phyloP scores from a whole-genome alignment of 192 early-diverging fungal genomes.

The Mortierella alpina region DNA sequence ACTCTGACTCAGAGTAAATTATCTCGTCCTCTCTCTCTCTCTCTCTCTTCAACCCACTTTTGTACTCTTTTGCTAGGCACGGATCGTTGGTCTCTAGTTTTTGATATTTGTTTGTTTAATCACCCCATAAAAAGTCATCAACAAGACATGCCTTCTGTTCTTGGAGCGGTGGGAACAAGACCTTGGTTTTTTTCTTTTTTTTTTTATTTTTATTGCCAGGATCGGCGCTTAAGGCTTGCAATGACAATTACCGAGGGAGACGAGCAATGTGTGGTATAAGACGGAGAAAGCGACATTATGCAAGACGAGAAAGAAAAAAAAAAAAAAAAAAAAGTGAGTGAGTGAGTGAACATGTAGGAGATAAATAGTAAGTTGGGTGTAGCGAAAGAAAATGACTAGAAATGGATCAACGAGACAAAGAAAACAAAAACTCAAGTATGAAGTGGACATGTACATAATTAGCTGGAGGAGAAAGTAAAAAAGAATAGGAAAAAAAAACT shows the following conservation, averaged over 20 bases:
- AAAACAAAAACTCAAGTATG: neutral
- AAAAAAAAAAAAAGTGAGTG: constrained; percentile 8
- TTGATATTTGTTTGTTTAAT: too few species aligned
- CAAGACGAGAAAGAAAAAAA: neutral
- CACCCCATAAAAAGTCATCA: too few species aligned
- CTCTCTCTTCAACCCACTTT: neutral
- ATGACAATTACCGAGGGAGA: too few species aligned
- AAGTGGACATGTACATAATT: constrained; percentile 2
- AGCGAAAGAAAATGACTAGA: constrained; percentile 7
- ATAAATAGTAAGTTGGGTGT: constrained; percentile 20
- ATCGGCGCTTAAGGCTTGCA: too few species aligned
- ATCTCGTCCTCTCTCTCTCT: neutral
- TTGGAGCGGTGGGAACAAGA: too few species aligned
- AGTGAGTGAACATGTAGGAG: constrained; percentile 7
- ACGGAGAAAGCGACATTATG: too few species aligned
- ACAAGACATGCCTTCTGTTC: too few species aligned
- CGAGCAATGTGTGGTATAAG: too few species aligned
- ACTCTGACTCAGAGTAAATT: constrained; percentile 43
- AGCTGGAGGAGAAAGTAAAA: constrained; percentile 12
- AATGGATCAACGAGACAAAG: constrained; percentile 3
- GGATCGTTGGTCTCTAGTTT: too few species aligned
- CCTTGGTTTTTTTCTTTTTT: too few species aligned
- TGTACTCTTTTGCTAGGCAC: neutral
- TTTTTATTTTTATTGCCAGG: too few species aligned
- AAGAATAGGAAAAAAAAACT: neutral